A percentile compares a stretch with the other conserved stretches of the same genome.
phyloP scores from a whole-genome alignment of 371 early-diverging fungal genomes.

The Lichtheimia ramosa region DNA sequence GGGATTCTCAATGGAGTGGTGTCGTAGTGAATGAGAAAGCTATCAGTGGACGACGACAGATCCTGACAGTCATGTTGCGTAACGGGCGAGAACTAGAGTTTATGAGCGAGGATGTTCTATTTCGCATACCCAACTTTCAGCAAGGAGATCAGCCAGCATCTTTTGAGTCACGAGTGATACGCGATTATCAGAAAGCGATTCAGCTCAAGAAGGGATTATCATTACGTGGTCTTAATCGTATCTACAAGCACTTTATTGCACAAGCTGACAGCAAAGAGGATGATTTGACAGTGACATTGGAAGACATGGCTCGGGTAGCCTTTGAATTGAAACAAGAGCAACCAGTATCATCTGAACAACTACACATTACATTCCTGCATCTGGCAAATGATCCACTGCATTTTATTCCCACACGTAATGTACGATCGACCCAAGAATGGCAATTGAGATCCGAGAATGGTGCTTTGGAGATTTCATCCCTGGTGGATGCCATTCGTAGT shows the following conservation, averaged over 20 bases:
- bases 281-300: conserved; percentile 14
- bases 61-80: conserved; percentile 35
- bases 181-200: conserved; percentile 26
- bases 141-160: neutral
- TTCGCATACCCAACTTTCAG: conserved; percentile 41
- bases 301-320: conserved; percentile 36
- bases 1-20: conserved; percentile 46
- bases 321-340: conserved; percentile 7
- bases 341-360: conserved; percentile 20
- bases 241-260: conserved; percentile 30
- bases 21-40: conserved; percentile 40
- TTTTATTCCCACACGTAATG: conserved; percentile 42
- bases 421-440: conserved; percentile 54
- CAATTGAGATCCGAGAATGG: conserved; percentile 48
- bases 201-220: conserved; percentile 8
- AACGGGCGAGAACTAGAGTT: conserved; percentile 35
- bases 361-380: conserved; percentile 64
- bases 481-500: conserved; percentile 56
- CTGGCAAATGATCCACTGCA: conserved; percentile 52
- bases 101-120: conserved; percentile 53
- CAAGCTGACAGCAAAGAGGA: conserved; percentile 12
- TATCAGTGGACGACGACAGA: conserved; percentile 46
- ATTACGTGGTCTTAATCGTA: conserved; percentile 12
- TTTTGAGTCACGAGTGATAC: conserved; percentile 20
- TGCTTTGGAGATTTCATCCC: conserved; percentile 36